Evolutionary conservation across 108 stramenopile genomes (phyloP).

Genomic region (Stephanodiscus minutulus): DNA sequence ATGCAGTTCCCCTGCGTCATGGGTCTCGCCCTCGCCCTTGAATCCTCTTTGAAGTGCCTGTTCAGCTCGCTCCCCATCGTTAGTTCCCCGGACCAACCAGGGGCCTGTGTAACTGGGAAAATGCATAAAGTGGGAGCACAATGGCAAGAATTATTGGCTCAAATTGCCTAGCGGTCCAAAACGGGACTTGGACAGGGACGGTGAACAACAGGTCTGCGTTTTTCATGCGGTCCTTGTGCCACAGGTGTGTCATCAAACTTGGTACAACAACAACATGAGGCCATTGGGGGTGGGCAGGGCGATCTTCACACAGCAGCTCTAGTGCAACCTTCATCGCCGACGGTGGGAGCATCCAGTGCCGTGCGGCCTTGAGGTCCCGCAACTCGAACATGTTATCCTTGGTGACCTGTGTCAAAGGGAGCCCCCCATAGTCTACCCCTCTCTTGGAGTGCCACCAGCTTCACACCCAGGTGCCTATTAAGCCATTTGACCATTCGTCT

Average conservation of each 20-base stretch:
- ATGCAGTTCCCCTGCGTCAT: conserved; percentile 1
- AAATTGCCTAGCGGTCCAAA: too few species aligned
- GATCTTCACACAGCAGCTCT: too few species aligned
- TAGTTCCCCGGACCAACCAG: background rate
- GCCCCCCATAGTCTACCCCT: background rate
- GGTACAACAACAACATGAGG: conserved; percentile 8
- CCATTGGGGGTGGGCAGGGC: conserved; percentile 5
- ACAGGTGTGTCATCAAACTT: too few species aligned
- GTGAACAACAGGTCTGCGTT: too few species aligned
- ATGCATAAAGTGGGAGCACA: background rate
- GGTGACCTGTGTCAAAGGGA: background rate
- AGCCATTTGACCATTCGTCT: background rate
- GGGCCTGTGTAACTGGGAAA: background rate
- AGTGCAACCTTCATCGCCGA: conserved; percentile 10
- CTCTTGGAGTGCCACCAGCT: too few species aligned
- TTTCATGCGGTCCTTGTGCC: background rate
- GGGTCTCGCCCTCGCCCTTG: too few species aligned
- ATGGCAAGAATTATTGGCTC: background rate
- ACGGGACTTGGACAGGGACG: too few species aligned
- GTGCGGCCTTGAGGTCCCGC: background rate
- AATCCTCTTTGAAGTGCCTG: too few species aligned
- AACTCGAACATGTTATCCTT: conserved; percentile 16
- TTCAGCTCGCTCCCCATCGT: background rate
- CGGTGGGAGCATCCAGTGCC: conserved; percentile 18
- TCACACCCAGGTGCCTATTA: conserved; percentile 2